A percentile compares a stretch with the other conserved stretches of the same genome.
These are phyloP conservation scores for Piper longum DNA, from an alignment of 164 flowering plant species.

Conservation along the genomic window DNA sequence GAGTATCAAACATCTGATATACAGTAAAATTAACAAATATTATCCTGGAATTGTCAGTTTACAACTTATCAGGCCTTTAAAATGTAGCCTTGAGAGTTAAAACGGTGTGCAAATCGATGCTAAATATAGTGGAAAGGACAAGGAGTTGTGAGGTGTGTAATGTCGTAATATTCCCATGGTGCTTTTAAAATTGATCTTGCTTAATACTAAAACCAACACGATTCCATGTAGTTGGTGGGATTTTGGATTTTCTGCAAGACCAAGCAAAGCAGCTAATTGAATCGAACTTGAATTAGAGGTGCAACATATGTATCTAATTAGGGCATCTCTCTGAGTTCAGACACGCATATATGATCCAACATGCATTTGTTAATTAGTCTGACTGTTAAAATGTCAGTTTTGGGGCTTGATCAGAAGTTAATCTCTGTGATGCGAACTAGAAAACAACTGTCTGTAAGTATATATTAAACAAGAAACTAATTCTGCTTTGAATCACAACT, in stretches of 20 bases:
- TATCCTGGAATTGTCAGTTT: neutral
- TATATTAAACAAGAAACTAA: too few relatives aligned
- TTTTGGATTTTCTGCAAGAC: conserved; percentile 15
- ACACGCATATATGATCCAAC: too few relatives aligned
- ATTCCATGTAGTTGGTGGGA: neutral
- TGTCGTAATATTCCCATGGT: conserved; percentile 34
- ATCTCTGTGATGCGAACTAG: too few relatives aligned
- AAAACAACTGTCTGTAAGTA: too few relatives aligned
- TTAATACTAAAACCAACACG: neutral
- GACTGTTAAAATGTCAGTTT: too few relatives aligned
- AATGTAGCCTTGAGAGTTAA: conserved; percentile 7
- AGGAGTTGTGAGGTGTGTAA: conserved; percentile 21
- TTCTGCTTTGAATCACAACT: too few relatives aligned
- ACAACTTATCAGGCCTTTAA: neutral
- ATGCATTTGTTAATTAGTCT: too few relatives aligned
- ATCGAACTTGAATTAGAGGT: neutral
- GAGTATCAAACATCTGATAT: too few relatives aligned
- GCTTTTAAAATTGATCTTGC: conserved; percentile 11
- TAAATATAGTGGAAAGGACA: conserved; percentile 16
- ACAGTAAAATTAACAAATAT: too few relatives aligned
- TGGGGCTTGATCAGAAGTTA: too few relatives aligned
- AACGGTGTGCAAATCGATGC: conserved; percentile 1
- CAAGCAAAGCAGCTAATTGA: conserved; percentile 29
- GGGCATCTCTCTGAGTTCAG: too few relatives aligned
- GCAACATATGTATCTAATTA: neutral